Evolutionary conservation across 768 basidiomycete species (phyloP), one percentile per base, ranked within the genome.

Genomic region (Leccinum aurantiacum): DNA sequence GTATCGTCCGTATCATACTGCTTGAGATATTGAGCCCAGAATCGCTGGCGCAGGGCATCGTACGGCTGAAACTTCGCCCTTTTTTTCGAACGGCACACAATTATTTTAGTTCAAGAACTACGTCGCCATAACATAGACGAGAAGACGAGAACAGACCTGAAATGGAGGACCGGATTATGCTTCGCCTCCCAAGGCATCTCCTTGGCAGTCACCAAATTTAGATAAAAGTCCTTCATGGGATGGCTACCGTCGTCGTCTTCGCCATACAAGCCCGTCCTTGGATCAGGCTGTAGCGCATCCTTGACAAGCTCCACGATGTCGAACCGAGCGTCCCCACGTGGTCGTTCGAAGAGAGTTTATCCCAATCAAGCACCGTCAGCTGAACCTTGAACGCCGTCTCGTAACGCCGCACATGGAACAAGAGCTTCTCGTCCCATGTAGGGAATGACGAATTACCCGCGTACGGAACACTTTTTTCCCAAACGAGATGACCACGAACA

Each of bases 31-130:
- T 91, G 87, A 2, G 86, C 79, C 95, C 95, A 97, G 80, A 95
- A 95, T 3, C 84, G 85, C 68, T 94, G 93, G 0, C 93, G 90
- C 9, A 96, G 82, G 15, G 91, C 90, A 60, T 88, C 91, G 69
- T 98, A 99, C 0, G 97, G 93, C 69, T 97, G 94, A 75, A 94
- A 99, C 74, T 90, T 96, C 10, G 95, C 96, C 24, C 92, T 90
- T 55, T 27, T 27, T 27, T 27, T 64, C 7, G 50, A 49, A 41
- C 8, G 38, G 55, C n/a, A 31, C 17, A 53, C 54, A 5, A 29
- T 41, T 8, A 41, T 37, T 54, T 70, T 38, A 62, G 57, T n/a
- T 81, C 27, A 29, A 29, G 33, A 27, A 41, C 8, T 41, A 5
- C 19, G 10, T 9, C 22, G 1, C 9, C 2, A 38, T 25, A 37